These are phyloP conservation scores for Salvia splendens DNA, from an alignment of 257 asterid genomes.

Conservation along the genomic window DNA sequence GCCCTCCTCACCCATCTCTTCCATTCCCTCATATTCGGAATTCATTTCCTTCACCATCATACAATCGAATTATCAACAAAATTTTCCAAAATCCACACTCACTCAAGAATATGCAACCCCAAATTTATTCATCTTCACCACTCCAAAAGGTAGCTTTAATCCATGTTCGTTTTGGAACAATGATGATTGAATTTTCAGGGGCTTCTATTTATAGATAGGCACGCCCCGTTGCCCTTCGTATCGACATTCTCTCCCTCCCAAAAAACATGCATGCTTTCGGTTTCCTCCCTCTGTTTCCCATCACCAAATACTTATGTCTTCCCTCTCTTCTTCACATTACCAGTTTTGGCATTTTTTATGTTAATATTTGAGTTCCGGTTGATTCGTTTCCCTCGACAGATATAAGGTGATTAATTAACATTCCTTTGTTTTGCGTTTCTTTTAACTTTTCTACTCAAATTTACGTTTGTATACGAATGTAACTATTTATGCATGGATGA, in stretches of 20 bases:
- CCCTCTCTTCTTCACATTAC: slow-evolving; percentile 2
- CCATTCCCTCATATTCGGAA: too few species aligned
- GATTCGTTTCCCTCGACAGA: not conserved
- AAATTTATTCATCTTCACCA: too few species aligned
- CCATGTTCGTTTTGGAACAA: too few species aligned
- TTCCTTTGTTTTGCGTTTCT: not conserved
- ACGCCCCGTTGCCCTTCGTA: too few species aligned
- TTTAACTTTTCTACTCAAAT: not conserved
- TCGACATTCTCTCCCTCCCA: slow-evolving; percentile 2
- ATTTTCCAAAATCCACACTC: too few species aligned
- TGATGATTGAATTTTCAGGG: not conserved
- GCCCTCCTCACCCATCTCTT: too few species aligned
- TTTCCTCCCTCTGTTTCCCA: not conserved
- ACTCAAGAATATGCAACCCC: too few species aligned
- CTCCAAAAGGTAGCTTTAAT: too few species aligned
- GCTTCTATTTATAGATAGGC: slow-evolving; percentile 24
- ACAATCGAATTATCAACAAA: too few species aligned
- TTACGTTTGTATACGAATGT: not conserved
- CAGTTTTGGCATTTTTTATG: too few species aligned
- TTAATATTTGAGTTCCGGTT: not conserved
- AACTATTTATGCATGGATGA: slow-evolving; percentile 11
- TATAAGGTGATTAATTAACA: slow-evolving; percentile 38
- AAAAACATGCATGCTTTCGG: slow-evolving; percentile 25
- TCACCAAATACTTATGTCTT: slow-evolving; percentile 20
- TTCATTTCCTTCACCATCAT: too few species aligned